These are phyloP conservation scores for Trichophyton benhamiae DNA, from an alignment of 2,329 filamentous ascomycete genomes.

Conservation along the genomic window DNA sequence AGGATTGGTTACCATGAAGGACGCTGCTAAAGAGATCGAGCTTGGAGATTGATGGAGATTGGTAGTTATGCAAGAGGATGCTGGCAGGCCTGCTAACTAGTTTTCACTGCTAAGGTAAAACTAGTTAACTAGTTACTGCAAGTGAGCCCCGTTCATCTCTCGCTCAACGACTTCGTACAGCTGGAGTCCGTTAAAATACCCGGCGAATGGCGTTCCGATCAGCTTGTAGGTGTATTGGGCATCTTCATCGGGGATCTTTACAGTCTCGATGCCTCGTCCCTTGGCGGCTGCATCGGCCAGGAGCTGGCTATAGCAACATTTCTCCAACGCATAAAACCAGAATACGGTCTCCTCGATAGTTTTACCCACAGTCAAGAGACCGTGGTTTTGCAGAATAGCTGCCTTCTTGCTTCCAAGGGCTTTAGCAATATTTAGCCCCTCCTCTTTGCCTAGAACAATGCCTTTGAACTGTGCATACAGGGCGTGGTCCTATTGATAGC, in stretches of 20 bases:
- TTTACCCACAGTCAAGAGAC: slow-evolving; percentile 39
- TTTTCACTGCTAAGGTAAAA: background rate
- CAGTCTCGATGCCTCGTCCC: slow-evolving; percentile 50
- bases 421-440: slow-evolving; percentile 41
- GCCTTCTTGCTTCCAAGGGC: slow-evolving; percentile 40
- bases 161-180: slow-evolving; percentile 57
- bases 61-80: too few relatives aligned
- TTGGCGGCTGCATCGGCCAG: slow-evolving; percentile 40
- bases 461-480: slow-evolving; percentile 44
- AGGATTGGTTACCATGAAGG: too few relatives aligned
- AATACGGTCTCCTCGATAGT: slow-evolving; percentile 42
- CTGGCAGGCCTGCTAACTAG: background rate
- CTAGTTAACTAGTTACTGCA: slow-evolving; percentile 26
- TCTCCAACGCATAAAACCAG: slow-evolving; percentile 44
- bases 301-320: slow-evolving; percentile 42
- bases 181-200: slow-evolving; percentile 61
- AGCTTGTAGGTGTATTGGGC: slow-evolving; percentile 55
- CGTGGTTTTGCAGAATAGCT: slow-evolving; percentile 44
- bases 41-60: too few relatives aligned
- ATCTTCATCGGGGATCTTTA: slow-evolving; percentile 57
- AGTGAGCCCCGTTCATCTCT: slow-evolving; percentile 46
- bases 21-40: too few relatives aligned
- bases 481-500: slow-evolving; percentile 34
- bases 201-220: slow-evolving; percentile 48
- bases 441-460: slow-evolving; percentile 41